phyloP scores from a whole-genome alignment of 345 rosid species.

The Bretschneidera sinensis region DNA sequence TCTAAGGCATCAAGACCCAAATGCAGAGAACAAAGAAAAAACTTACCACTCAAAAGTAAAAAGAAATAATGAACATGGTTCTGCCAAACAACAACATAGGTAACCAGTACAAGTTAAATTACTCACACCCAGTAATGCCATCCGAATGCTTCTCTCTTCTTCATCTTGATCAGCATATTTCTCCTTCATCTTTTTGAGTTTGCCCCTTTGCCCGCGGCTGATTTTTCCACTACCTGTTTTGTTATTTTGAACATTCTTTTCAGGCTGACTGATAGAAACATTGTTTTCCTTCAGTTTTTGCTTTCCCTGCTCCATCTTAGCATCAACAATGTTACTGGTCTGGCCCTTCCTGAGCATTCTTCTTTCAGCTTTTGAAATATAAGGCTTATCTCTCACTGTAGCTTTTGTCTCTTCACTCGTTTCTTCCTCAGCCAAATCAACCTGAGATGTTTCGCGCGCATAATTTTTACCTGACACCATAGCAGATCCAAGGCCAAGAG shows the following conservation, averaged over 20 bases:
- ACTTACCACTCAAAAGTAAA: not conserved
- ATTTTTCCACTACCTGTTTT: constrained; percentile 61
- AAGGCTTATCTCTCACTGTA: constrained; percentile 54
- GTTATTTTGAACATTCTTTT: constrained; percentile 32
- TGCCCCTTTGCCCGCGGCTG: constrained; percentile 84
- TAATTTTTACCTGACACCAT: constrained; percentile 36
- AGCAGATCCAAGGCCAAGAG: constrained; percentile 85
- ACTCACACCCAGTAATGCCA: constrained; percentile 92
- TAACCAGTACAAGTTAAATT: constrained; percentile 2
- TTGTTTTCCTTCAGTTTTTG: constrained; percentile 33
- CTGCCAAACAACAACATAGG: not conserved
- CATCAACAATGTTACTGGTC: constrained; percentile 32
- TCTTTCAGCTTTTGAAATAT: constrained; percentile 86
- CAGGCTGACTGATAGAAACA: constrained; percentile 33
- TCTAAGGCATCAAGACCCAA: not conserved
- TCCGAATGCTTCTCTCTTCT: constrained; percentile 78
- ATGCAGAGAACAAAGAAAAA: not conserved
- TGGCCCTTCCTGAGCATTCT: constrained; percentile 81
- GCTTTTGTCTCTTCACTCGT: constrained; percentile 43
- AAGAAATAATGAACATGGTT: not conserved
- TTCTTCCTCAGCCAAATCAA: constrained; percentile 35
- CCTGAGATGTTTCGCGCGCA: constrained; percentile 35
- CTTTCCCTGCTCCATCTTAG: constrained; percentile 32
- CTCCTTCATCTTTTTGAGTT: constrained; percentile 96
- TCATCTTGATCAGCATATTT: constrained; percentile 97